Percentiles rank a stretch among this genome's conserved stretches.
Evolutionary conservation across 1,284 basidiomycete genomes (phyloP).

Genomic region (Termitomyces sp.): DNA sequence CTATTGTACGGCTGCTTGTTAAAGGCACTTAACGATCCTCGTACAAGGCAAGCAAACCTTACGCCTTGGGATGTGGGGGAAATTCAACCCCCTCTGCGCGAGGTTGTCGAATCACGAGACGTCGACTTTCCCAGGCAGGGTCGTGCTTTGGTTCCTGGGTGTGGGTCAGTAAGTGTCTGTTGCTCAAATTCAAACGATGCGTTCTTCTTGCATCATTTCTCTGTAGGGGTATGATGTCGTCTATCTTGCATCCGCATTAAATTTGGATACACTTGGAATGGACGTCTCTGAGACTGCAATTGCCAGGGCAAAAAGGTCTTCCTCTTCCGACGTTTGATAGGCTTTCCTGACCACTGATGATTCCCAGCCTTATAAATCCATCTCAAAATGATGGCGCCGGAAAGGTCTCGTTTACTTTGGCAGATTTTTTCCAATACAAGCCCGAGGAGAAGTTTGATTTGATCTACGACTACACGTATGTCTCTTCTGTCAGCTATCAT

Average conservation of each 20-base stretch:
- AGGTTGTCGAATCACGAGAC: constrained; percentile 43
- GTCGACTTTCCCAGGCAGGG: constrained; percentile 50
- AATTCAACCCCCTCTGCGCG: constrained; percentile 50
- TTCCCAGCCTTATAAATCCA: constrained; percentile 11
- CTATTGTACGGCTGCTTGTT: neutral
- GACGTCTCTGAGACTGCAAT: constrained; percentile 58
- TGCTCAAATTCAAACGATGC: neutral
- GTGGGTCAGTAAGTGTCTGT: constrained; percentile 49
- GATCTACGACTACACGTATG: constrained; percentile 67
- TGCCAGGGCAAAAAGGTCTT: constrained; percentile 42
- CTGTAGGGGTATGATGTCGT: constrained; percentile 62
- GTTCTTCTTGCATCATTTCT: neutral
- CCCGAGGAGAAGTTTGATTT: constrained; percentile 44
- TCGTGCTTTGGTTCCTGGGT: constrained; percentile 65
- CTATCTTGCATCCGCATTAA: constrained; percentile 46
- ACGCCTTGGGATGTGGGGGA: constrained; percentile 65
- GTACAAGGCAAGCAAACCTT: constrained; percentile 37
- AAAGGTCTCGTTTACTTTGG: constrained; percentile 34
- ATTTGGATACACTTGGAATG: constrained; percentile 45
- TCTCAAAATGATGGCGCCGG: constrained; percentile 14
- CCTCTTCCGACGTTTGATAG: constrained; percentile 12
- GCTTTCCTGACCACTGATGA: neutral
- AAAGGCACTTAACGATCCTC: neutral
- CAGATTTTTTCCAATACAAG: constrained; percentile 52
- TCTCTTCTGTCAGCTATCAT: constrained; percentile 7